Evolutionary conservation across 345 rosid genomes (phyloP).

Genomic region (Eucalyptus sideroxylon): DNA sequence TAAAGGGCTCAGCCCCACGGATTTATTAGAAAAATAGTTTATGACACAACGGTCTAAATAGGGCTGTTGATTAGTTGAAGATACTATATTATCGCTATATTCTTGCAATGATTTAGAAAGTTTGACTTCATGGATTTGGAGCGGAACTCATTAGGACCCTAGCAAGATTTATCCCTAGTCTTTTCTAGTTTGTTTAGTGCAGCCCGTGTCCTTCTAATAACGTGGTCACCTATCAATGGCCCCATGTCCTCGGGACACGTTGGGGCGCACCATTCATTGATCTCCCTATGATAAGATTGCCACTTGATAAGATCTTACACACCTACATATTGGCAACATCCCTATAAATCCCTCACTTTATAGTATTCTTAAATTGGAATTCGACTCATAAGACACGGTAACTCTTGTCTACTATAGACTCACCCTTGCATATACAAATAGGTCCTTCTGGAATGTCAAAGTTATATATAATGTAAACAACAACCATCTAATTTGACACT

Average conservation of each 20-base stretch:
- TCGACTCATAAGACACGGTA: neutral
- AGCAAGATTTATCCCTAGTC: neutral
- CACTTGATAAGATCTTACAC: neutral
- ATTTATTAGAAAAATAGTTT: neutral
- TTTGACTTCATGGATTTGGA: neutral
- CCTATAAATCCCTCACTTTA: neutral
- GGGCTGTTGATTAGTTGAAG: neutral
- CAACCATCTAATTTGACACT: neutral
- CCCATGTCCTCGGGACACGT: fast-evolving
- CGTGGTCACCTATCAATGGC: neutral
- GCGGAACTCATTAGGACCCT: neutral
- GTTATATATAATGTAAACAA: neutral
- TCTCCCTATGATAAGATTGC: neutral
- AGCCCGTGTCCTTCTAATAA: neutral
- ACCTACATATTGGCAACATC: fast-evolving
- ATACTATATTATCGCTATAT: neutral
- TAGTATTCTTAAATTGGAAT: neutral
- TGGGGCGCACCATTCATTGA: neutral
- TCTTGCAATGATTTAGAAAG: fast-evolving
- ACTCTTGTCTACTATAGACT: neutral
- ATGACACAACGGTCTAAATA: neutral
- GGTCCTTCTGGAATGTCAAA: neutral
- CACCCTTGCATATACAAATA: neutral
- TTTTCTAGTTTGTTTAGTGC: neutral
- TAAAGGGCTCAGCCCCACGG: fast-evolving